Base-by-base conservation (phyloP, 495 filamentous ascomycete genomes). In the Podospora conica region DNA sequence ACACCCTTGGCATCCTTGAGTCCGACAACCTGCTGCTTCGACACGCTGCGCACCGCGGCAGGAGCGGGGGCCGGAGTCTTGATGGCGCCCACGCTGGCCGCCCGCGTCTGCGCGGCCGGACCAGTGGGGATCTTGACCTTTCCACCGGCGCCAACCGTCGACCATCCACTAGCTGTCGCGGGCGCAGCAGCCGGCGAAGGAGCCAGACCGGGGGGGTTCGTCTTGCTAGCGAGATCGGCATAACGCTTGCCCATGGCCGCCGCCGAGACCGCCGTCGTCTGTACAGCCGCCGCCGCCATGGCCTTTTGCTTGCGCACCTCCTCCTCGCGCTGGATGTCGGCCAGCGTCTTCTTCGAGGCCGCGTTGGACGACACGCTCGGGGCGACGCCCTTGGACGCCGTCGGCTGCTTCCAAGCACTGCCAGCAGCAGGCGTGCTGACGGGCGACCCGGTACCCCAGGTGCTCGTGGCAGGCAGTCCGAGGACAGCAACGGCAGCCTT, bases 301-400 rank as follows among this genome's bases (percentile, higher is more conserved):
- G 85, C 83, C 69, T 90, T 89, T 69, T 88, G 87, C 83, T 98
- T 97, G 60, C 92, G 90, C 27, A 84, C 83, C 73, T 98, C 95
- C 70, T 98, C 95, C 79, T 98, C 95, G 71, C 93, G 92, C 74
- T 98, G 95, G 66, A 98, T 98, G 65, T 98, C 94, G 58, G 91
- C 91, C 29, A 98, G 82, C 0, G 93, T 97, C 84, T 96, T 98
- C 83, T 93, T 93, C 29, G 85, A 78, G 10, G 70, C 71, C 20
- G 82, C 70, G 6, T 78, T 76, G 53, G 83, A 71, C 11, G 77
- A 66, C 10, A 78, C 72, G 9, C 63, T 70, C 9, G 69, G 67
- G 5, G 65, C 60, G 15, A 55, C 62, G 21, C 58, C 70, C 63
- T 81, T 81, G 20, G 75, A 69, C 11, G 77, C 67, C 73, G 74